Evolutionary conservation across 1,139 yeast genomes (phyloP), one percentile per base, ranked within the genome.

Genomic region (Debaryomyces sp.): DNA sequence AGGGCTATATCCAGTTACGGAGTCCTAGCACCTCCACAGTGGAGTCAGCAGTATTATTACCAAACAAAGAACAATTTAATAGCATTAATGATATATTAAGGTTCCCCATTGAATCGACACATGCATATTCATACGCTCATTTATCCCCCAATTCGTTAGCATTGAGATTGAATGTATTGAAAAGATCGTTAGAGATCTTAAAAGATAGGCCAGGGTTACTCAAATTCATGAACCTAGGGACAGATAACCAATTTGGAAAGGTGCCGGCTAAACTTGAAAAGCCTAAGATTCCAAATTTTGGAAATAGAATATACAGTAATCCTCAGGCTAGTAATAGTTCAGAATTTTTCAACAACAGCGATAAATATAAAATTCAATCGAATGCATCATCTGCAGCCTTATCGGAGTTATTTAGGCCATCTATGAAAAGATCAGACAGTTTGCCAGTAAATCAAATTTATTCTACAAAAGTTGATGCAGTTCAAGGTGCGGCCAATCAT

Each of bases 121-220:
- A 88, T 62, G 87, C 96, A 2, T 89, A 87, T 61, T 88, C 96
- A 0, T 89, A 89, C 64, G 91, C 95, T 5, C 89, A 87, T 51
- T 71, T 88, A 49, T 85, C 95, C 4, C 94, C 91, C 18, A 87
- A 87, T 59, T 86, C 96, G 1, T 67, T 89, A 50, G 89, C 95
- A 0, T 80, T 89, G 47, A 71, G 96, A 48, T 70, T 89, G 52
- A 85, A 85, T 51, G 91, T 89, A 17, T 71, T 89, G 58, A 87
- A 85, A 59, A 71, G 96, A 53, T 86, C 95, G 6, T 68, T 89
- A 45, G 90, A 89, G 62, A 87, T 89, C 42, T 66, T 87, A 40
- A 68, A 82, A 49, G 91, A 85, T 46, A 69, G 87, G 43, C 89
- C 89, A 0, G 81, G 75, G 40, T 67, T 83, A 58, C 65, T 81